Conservation (phyloP, 192 early-diverging fungal species). For the Linderina pennispora region DNA sequence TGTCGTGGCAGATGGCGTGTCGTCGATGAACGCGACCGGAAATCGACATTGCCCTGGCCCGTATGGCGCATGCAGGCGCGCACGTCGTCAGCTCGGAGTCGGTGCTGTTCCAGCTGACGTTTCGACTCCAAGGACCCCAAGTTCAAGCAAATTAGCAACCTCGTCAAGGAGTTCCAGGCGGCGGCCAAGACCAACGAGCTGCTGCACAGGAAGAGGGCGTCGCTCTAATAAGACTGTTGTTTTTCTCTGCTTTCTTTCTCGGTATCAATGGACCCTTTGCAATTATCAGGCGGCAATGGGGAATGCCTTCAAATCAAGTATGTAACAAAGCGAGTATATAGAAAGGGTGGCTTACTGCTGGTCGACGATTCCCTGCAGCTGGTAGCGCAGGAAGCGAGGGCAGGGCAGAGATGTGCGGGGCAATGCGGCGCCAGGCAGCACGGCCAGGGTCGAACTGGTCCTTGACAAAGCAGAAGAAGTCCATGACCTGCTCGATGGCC, state of each 20-base stretch:
- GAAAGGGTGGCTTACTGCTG: slow-evolving; percentile 8
- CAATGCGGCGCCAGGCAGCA: slow-evolving; percentile 33
- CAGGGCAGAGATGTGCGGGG: slow-evolving; percentile 37
- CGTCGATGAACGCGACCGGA: slow-evolving; percentile 80
- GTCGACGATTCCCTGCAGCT: slow-evolving; percentile 40
- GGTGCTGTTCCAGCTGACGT: slow-evolving; percentile 64
- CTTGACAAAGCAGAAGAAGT: slow-evolving; percentile 48
- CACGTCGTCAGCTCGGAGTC: slow-evolving; percentile 72
- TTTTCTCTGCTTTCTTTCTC: not conserved
- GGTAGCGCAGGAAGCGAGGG: slow-evolving; percentile 29
- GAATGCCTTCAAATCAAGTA: too few relatives aligned
- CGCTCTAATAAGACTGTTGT: not conserved
- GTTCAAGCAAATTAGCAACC: slow-evolving; percentile 70
- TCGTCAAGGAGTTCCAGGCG: slow-evolving; percentile 82
- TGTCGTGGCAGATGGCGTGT: slow-evolving; percentile 91
- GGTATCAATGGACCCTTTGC: too few relatives aligned
- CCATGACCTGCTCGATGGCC: slow-evolving; percentile 45
- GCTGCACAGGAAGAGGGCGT: slow-evolving; percentile 32
- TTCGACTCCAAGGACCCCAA: slow-evolving; percentile 55
- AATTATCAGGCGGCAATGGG: too few relatives aligned
- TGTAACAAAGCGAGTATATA: not conserved
- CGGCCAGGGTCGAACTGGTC: slow-evolving; percentile 43
- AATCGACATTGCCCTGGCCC: slow-evolving; percentile 71
- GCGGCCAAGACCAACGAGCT: slow-evolving; percentile 60
- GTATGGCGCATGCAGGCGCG: slow-evolving; percentile 65